These are phyloP conservation scores for Jaenimonas drosophilae DNA, from an alignment of 208 protist genomes.

Conservation along the genomic window DNA sequence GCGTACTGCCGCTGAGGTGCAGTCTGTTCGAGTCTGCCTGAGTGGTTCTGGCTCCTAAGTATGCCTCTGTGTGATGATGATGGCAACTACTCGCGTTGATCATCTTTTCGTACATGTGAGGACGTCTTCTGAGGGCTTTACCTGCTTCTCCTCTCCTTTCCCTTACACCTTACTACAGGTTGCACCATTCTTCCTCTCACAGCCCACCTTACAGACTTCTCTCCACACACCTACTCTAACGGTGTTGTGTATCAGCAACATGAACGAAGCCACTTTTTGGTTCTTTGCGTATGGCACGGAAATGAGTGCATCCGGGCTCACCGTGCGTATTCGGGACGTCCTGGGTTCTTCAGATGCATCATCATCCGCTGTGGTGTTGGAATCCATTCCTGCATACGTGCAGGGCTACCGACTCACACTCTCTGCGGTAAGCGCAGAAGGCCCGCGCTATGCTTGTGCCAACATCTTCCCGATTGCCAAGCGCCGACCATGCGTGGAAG, in stretches of 20 bases:
- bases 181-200: no score
- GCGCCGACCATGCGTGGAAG: conserved; percentile 1
- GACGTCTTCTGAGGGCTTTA: background rate
- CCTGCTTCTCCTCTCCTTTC: background rate
- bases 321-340: no score
- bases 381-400: conserved; percentile 7
- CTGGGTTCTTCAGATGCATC: no score
- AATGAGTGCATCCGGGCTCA: background rate
- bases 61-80: no score
- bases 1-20: conserved; percentile 26
- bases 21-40: no score
- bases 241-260: no score
- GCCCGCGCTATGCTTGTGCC: conserved; percentile 18
- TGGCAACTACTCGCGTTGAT: background rate
- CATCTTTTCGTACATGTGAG: background rate
- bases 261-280: no score
- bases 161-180: no score
- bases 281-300: background rate
- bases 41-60: no score
- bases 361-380: no score
- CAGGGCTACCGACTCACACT: conserved; percentile 14
- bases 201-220: no score
- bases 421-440: conserved; percentile 22
- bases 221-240: no score
- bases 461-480: conserved; percentile 11